These are phyloP conservation scores for Oryza meyeriana DNA, from an alignment of 176 grass and related monocot species.

Conservation along the genomic window DNA sequence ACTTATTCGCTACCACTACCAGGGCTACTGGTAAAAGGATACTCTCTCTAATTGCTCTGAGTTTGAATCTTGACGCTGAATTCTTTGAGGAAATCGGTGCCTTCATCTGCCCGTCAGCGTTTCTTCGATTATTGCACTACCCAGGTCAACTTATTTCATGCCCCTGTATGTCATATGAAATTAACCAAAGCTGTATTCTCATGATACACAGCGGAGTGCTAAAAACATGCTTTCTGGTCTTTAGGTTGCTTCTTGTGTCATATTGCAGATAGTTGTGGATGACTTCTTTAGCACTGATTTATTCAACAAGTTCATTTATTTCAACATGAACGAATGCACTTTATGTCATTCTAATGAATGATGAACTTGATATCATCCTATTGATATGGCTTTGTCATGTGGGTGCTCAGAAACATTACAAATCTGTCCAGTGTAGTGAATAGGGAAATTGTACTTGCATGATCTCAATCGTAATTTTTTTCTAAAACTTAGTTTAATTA, in stretches of 20 bases:
- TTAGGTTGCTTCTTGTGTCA: neutral
- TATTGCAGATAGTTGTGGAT: neutral
- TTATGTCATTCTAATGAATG: neutral
- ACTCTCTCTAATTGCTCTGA: constrained; percentile 67
- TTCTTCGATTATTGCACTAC: constrained; percentile 77
- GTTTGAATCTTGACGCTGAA: constrained; percentile 68
- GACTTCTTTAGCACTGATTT: neutral
- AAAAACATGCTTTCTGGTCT: neutral
- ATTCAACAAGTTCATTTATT: neutral
- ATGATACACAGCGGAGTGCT: neutral
- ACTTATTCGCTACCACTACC: constrained; percentile 20
- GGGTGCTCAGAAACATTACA: neutral
- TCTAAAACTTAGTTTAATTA: neutral
- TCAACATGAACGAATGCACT: neutral
- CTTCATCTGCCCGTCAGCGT: constrained; percentile 19
- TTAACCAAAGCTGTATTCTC: neutral
- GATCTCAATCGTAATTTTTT: neutral
- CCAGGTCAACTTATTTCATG: constrained; percentile 42
- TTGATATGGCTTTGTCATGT: neutral
- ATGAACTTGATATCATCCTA: neutral
- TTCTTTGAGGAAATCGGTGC: constrained; percentile 51
- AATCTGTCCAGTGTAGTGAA: neutral
- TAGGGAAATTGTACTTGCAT: neutral
- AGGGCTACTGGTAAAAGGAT: constrained; percentile 52
- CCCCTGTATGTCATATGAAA: constrained; percentile 4